phyloP scores from a whole-genome alignment of 1,284 basidiomycete genomes.

The Omphalotus olearius region DNA sequence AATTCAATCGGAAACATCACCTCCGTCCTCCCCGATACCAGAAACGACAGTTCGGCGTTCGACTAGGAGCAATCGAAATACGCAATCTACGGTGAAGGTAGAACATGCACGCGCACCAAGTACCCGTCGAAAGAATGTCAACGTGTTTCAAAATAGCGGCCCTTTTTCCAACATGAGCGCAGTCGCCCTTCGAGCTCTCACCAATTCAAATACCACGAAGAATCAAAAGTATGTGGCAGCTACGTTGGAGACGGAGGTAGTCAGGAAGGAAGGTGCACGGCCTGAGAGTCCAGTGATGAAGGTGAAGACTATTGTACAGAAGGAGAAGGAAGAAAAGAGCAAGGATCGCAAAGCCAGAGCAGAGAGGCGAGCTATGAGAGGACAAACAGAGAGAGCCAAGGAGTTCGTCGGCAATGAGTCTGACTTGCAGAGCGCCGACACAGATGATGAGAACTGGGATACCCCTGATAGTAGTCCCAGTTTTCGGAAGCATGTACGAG shows the following conservation, averaged over 20 bases:
- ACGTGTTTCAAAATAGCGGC: slow-evolving; percentile 34
- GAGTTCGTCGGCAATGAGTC: slow-evolving; percentile 24
- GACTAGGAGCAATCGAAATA: slow-evolving; percentile 3
- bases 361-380: slow-evolving; percentile 50
- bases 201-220: slow-evolving; percentile 60
- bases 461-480: slow-evolving; percentile 14
- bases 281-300: slow-evolving; percentile 80
- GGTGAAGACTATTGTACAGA: slow-evolving; percentile 65
- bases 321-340: slow-evolving; percentile 58
- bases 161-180: slow-evolving; percentile 61
- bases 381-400: slow-evolving; percentile 29
- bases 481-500: slow-evolving; percentile 43
- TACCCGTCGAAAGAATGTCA: slow-evolving; percentile 14
- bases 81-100: background rate
- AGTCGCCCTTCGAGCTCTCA: slow-evolving; percentile 62
- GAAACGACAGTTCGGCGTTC: slow-evolving; percentile 10
- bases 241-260: slow-evolving; percentile 58
- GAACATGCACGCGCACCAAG: background rate
- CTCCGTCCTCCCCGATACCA: slow-evolving; percentile 13
- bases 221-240: slow-evolving; percentile 64
- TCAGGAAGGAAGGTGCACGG: slow-evolving; percentile 65
- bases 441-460: slow-evolving; percentile 23
- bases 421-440: slow-evolving; percentile 14
- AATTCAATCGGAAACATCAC: slow-evolving; percentile 1
- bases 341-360: slow-evolving; percentile 62